Conservation (phyloP, 2,329 filamentous ascomycete species). For the Colletotrichum somersetense region DNA sequence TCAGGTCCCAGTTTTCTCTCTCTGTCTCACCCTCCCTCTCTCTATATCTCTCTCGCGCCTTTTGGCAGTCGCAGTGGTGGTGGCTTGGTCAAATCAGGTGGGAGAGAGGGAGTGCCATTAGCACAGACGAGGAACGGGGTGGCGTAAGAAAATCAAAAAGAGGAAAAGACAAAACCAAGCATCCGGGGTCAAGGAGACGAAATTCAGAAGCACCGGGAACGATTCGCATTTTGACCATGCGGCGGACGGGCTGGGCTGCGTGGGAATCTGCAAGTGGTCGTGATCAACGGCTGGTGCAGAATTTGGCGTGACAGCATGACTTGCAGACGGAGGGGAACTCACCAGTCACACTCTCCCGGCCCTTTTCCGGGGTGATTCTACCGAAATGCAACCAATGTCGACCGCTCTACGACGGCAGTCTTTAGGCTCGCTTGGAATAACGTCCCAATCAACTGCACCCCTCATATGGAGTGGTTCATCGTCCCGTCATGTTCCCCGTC, state of each 20-base stretch:
- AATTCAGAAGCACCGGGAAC: constrained; percentile 19
- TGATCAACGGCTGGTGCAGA: constrained; percentile 27
- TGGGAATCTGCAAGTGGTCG: constrained; percentile 8
- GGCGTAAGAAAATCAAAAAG: background rate
- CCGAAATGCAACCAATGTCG: background rate
- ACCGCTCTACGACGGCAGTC: background rate
- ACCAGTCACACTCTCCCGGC: constrained; percentile 16
- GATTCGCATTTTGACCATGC: constrained; percentile 32
- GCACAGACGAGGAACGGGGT: background rate
- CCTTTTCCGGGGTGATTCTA: constrained; percentile 29
- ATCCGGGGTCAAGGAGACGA: constrained; percentile 1
- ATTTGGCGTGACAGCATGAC: constrained; percentile 30
- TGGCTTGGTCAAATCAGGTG: background rate
- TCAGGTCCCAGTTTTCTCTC: background rate
- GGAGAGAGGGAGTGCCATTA: background rate
- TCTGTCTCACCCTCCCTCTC: background rate
- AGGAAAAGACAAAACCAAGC: background rate
- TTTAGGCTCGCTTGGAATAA: background rate
- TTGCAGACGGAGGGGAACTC: constrained; percentile 12
- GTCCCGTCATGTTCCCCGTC: constrained; percentile 4
- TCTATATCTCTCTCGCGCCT: too few relatives aligned
- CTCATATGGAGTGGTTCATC: background rate
- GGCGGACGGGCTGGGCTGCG: constrained; percentile 15
- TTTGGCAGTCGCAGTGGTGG: background rate
- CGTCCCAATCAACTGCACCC: background rate